Base-by-base conservation (phyloP, 2,329 filamentous ascomycete genomes). In the Madurella mycetomatis region DNA sequence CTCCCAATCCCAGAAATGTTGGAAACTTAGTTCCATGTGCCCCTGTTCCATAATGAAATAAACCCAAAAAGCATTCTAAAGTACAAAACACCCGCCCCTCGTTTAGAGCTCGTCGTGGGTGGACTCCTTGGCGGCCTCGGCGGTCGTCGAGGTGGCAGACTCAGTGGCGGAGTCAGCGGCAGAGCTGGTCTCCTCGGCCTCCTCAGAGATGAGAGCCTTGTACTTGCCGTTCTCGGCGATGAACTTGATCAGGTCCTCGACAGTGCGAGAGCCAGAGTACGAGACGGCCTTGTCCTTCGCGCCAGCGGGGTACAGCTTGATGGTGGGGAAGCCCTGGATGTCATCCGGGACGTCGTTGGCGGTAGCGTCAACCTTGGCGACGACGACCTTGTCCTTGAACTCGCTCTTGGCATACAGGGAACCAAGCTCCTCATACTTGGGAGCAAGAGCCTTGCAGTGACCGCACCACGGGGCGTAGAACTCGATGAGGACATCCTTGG, bases 381-480 rank as follows among this genome's bases (percentile, higher is more conserved):
- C 89, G 66, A 94, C 80, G 56, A 99, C 88, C 76, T 90, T 86
- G 76, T 85, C 80, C 73, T 88, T 88, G 75, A 85, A 87, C 65
- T 88, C 86, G 78, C 87, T 79, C 84, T 84, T 73, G 83, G 84
- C 79, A 77, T 90, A 96, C 56, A 84, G 79, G 56, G 80, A 73
- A 53, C 83, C 94, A 56, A 99, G 88, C 73, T 96, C 90, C 61
- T 99, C 94, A 74, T 96, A 99, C 74, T 96, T 87, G 67, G 94
- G 94, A 54, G 94, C 92, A 59, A 99, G 87, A 73, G 85, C 92
- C 84, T 97, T 97, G 90, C 94, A 99, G 84, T 99, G 94, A 66
- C 94, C 94, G 73, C 94, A 99, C 94, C 94, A 99, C 61, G 94
- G 94, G 56, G 94, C 94, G 78, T 99, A 99, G 80, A 96, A 97